Conservation (phyloP, 2,329 filamentous ascomycete genomes). For the Colletotrichum filicis region DNA sequence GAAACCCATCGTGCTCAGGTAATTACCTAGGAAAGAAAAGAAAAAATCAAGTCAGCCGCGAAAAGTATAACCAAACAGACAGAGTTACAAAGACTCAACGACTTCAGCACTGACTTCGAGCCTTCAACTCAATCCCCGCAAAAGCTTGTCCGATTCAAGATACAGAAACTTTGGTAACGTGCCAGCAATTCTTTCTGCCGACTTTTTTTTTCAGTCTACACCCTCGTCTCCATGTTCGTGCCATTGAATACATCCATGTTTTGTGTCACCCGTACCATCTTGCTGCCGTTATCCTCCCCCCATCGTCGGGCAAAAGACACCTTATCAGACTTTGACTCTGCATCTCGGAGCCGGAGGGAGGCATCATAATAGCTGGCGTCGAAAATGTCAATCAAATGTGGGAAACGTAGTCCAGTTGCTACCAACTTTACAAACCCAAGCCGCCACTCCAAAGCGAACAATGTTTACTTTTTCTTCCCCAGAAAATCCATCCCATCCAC, state of each 20-base stretch:
- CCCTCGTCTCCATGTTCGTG: too few species aligned
- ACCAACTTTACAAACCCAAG: background rate
- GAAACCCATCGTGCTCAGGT: background rate
- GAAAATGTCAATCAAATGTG: background rate
- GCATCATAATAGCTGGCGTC: background rate
- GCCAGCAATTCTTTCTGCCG: background rate
- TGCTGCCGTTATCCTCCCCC: background rate
- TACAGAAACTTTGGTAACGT: background rate
- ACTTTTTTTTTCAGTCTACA: background rate
- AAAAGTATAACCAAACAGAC: background rate
- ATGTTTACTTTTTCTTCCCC: background rate
- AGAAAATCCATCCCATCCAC: background rate
- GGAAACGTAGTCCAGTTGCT: too few species aligned
- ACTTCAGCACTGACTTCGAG: background rate
- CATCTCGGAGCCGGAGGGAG: background rate
- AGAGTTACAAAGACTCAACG: background rate
- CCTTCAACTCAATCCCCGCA: background rate
- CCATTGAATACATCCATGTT: too few species aligned
- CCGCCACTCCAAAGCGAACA: background rate
- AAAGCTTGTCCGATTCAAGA: background rate
- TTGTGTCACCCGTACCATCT: background rate
- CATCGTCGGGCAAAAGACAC: background rate
- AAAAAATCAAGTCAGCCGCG: background rate
- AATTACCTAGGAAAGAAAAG: background rate
- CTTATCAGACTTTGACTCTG: constrained; percentile 3